These are phyloP conservation scores for Agapanthus africanus DNA, from an alignment of 106 monocot genomes.

Conservation along the genomic window DNA sequence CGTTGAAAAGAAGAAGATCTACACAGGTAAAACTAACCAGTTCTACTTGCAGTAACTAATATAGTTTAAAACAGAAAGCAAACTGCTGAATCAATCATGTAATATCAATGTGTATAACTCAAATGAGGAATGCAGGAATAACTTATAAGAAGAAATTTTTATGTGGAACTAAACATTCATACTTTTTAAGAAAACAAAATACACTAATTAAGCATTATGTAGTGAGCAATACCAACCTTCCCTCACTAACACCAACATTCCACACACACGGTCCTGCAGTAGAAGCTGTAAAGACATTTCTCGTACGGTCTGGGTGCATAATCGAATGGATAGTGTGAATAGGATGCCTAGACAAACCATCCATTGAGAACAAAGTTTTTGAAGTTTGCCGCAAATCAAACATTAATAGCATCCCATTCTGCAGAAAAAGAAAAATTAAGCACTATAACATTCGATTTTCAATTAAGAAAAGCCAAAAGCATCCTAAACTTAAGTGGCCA, in stretches of 20 bases:
- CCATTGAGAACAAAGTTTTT: constrained; percentile 30
- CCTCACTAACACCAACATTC: constrained; percentile 35
- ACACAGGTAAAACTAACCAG: not conserved
- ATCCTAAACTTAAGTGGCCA: constrained; percentile 8
- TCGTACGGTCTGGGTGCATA: constrained; percentile 12
- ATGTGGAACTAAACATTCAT: not conserved
- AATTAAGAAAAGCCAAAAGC: constrained; percentile 6
- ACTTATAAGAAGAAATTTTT: not conserved
- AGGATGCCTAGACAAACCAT: constrained; percentile 57
- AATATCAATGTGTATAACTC: not conserved
- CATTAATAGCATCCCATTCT: constrained; percentile 73
- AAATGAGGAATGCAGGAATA: not conserved
- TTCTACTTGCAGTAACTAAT: too few relatives aligned
- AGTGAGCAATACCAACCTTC: constrained; percentile 31
- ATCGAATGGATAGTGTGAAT: constrained; percentile 72
- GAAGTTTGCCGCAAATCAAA: constrained; percentile 92
- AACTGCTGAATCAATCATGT: not conserved
- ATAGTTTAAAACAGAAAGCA: not conserved
- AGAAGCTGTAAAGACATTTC: constrained; percentile 67
- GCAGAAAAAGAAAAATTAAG: constrained; percentile 3
- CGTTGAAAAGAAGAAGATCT: not conserved
- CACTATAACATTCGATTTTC: not conserved
- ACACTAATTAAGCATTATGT: too few relatives aligned
- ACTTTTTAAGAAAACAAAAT: too few relatives aligned
- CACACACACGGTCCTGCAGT: constrained; percentile 77